These are phyloP conservation scores for Gossypium schwendimanii DNA, from an alignment of 441 rosid genomes.

Conservation along the genomic window DNA sequence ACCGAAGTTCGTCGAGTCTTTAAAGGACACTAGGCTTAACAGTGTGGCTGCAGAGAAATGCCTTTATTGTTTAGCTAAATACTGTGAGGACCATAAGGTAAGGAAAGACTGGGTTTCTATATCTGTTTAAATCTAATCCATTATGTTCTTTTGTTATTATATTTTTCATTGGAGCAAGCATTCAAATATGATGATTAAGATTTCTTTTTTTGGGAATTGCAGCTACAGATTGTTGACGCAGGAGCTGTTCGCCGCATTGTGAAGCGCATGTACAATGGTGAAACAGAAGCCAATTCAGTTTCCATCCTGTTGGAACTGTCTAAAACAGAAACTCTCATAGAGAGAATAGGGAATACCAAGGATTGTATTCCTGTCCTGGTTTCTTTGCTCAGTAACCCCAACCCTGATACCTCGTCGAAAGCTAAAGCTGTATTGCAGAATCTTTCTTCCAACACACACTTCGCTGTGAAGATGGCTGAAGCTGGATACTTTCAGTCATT, in stretches of 20 bases:
- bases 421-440: conserved; percentile 32
- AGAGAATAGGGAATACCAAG: conserved; percentile 33
- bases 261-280: conserved; percentile 34
- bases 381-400: conserved; percentile 30
- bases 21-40: conserved; percentile 27
- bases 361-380: conserved; percentile 46
- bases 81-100: conserved; percentile 35
- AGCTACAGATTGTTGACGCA: conserved; percentile 36
- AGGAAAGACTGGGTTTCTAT: not conserved
- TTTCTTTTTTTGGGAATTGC: conserved; percentile 8
- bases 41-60: conserved; percentile 29
- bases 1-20: conserved; percentile 31
- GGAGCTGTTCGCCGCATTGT: conserved; percentile 35
- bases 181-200: not conserved
- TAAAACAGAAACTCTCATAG: conserved; percentile 26
- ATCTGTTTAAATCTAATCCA: not conserved
- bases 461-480: conserved; percentile 44
- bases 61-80: conserved; percentile 32
- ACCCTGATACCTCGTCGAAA: conserved; percentile 22
- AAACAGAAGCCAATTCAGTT: conserved; percentile 26
- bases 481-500: conserved; percentile 37
- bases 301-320: conserved; percentile 39
- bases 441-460: conserved; percentile 42
- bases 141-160: not conserved
- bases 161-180: not conserved